Evolutionary conservation across 257 asterid genomes (phyloP).

Genomic region (Handroanthus guayacan): DNA sequence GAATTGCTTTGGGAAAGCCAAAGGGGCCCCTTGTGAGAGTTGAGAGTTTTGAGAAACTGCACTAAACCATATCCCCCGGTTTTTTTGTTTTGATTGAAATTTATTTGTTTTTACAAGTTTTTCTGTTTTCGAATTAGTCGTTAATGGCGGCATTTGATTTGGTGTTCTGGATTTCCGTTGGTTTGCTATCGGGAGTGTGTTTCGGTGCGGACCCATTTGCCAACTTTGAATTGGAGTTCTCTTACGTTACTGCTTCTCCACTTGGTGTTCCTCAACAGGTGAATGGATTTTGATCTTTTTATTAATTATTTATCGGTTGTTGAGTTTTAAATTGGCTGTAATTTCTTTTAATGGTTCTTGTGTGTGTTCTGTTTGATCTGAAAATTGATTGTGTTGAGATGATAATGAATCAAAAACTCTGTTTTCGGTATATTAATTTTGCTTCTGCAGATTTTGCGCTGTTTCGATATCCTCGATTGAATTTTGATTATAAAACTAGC

Average conservation of each 20-base stretch:
- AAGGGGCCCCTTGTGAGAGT: constrained; percentile 24
- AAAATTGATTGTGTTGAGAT: background rate
- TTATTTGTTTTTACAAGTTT: background rate
- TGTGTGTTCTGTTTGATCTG: background rate
- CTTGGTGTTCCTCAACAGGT: constrained; percentile 99
- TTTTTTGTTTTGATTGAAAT: background rate
- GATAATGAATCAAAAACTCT: constrained; percentile 2
- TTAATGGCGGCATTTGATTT: constrained; percentile 41
- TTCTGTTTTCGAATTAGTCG: background rate
- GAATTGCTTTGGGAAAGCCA: constrained; percentile 1
- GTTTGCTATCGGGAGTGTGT: constrained; percentile 48
- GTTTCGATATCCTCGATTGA: constrained; percentile 2
- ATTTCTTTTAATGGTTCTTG: background rate
- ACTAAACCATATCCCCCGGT: background rate
- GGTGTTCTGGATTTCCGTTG: constrained; percentile 43
- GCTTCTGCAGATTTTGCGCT: background rate
- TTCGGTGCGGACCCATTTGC: constrained; percentile 75
- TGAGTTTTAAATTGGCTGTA: background rate
- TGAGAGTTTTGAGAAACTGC: constrained; percentile 18
- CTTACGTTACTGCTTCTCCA: constrained; percentile 85
- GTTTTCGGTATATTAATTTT: background rate
- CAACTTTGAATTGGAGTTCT: constrained; percentile 62
- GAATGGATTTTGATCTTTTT: background rate
- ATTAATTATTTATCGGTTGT: background rate
- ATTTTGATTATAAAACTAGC: background rate